Evolutionary conservation across 1,284 basidiomycete species (phyloP).

Genomic region (Pulveroboletus sp.): DNA sequence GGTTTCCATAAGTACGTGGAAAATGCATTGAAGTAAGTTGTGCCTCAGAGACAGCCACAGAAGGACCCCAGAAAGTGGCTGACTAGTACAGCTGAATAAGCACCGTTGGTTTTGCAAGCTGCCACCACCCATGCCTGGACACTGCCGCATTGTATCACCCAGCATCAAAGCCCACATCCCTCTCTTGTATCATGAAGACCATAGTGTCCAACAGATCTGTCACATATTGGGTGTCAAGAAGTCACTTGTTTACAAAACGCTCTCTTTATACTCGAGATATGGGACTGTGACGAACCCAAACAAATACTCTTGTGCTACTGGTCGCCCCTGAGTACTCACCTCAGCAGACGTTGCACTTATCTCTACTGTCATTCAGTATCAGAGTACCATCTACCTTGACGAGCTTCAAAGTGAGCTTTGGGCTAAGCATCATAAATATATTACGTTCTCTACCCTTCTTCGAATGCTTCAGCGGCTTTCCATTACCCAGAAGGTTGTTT

Average conservation of each 20-base stretch:
- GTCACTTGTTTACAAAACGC: neutral
- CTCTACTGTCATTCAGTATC: no score
- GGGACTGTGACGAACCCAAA: neutral
- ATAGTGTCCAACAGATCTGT: neutral
- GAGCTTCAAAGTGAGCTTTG: no score
- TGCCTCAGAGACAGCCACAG: neutral
- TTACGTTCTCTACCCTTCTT: no score
- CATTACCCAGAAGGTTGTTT: no score
- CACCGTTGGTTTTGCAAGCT: neutral
- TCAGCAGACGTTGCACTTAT: neutral
- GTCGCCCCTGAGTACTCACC: neutral
- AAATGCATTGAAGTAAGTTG: neutral
- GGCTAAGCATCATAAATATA: no score
- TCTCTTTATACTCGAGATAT: neutral
- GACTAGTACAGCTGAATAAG: neutral
- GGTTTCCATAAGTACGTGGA: neutral
- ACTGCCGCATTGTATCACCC: neutral
- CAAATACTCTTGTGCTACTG: neutral
- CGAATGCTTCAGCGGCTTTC: no score
- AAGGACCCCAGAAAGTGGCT: neutral
- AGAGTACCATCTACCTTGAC: no score
- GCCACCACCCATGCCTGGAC: neutral
- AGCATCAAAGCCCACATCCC: neutral
- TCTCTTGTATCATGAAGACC: neutral
- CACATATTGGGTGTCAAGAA: neutral